Evolutionary conservation across 441 rosid species (phyloP).

Genomic region (Melastoma candidum): DNA sequence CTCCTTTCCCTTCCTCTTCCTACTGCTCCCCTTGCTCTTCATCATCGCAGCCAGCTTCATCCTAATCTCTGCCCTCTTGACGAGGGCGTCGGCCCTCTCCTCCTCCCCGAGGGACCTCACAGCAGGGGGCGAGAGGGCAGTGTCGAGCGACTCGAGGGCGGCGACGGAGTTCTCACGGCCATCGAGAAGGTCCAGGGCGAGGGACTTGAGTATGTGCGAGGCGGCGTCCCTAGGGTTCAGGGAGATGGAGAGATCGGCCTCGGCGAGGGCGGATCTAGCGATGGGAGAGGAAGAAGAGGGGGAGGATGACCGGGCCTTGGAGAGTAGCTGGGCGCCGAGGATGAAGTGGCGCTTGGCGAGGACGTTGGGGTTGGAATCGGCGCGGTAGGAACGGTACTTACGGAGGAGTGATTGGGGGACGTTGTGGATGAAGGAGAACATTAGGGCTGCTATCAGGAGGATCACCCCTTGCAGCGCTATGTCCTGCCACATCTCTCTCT

Average conservation of each 20-base stretch:
- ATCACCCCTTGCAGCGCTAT: constrained; percentile 36
- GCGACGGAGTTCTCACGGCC: constrained; percentile 26
- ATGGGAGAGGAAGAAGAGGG: constrained; percentile 30
- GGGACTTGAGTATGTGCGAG: constrained; percentile 44
- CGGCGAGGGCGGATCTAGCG: constrained; percentile 44
- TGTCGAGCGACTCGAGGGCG: constrained; percentile 46
- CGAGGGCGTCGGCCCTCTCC: constrained; percentile 49
- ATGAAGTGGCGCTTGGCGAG: constrained; percentile 63
- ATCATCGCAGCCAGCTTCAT: constrained; percentile 23
- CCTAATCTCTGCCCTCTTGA: constrained; percentile 47
- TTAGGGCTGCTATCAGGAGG: constrained; percentile 23
- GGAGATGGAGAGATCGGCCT: constrained; percentile 40
- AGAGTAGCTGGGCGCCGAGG: constrained; percentile 48
- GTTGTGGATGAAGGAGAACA: constrained; percentile 49
- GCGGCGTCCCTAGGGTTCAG: constrained; percentile 58
- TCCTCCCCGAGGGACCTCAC: constrained; percentile 29
- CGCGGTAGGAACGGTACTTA: constrained; percentile 39
- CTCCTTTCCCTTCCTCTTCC: constrained; percentile 27
- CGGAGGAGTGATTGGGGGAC: constrained; percentile 40
- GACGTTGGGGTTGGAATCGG: constrained; percentile 12
- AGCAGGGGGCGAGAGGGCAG: constrained; percentile 48
- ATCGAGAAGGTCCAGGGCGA: constrained; percentile 53
- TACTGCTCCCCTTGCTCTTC: constrained; percentile 25
- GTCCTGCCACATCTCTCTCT: constrained; percentile 33
- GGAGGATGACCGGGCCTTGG: constrained; percentile 42